These are phyloP conservation scores for Metarhizium anisopliae DNA, from an alignment of 2,329 filamentous ascomycete genomes.

Conservation along the genomic window DNA sequence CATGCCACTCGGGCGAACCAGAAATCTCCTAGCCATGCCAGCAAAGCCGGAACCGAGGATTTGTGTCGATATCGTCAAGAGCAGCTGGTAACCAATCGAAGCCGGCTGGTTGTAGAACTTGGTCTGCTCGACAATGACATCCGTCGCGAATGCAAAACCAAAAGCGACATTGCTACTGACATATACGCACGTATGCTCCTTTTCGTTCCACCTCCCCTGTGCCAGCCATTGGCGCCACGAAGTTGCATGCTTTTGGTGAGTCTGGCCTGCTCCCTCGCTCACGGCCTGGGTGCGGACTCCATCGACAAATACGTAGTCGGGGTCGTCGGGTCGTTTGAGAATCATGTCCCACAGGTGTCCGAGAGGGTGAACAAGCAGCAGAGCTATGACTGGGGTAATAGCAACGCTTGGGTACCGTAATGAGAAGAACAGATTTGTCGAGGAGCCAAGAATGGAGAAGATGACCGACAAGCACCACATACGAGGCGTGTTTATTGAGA, in stretches of 20 bases:
- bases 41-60: conserved; percentile 82
- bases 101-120: conserved; percentile 81
- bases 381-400: conserved; percentile 80
- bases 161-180: conserved; percentile 87
- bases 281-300: conserved; percentile 30
- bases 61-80: conserved; percentile 79
- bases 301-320: conserved; percentile 37
- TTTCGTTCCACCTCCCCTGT: conserved; percentile 78
- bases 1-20: conserved; percentile 81
- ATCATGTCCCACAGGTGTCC: conserved; percentile 70
- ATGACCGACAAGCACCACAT: conserved; percentile 79
- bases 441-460: conserved; percentile 73
- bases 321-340: conserved; percentile 53
- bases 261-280: conserved; percentile 10
- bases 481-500: conserved; percentile 81
- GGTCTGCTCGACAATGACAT: conserved; percentile 84
- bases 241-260: conserved; percentile 19
- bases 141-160: conserved; percentile 81
- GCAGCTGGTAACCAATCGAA: conserved; percentile 66
- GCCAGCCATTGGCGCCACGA: conserved; percentile 63
- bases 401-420: conserved; percentile 84
- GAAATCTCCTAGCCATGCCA: conserved; percentile 68
- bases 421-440: conserved; percentile 82
- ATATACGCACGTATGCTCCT: conserved; percentile 82
- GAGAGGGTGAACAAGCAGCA: conserved; percentile 76